Evolutionary conservation across 2,329 filamentous ascomycete species (phyloP).

Genomic region (Bipolaris oryzae): DNA sequence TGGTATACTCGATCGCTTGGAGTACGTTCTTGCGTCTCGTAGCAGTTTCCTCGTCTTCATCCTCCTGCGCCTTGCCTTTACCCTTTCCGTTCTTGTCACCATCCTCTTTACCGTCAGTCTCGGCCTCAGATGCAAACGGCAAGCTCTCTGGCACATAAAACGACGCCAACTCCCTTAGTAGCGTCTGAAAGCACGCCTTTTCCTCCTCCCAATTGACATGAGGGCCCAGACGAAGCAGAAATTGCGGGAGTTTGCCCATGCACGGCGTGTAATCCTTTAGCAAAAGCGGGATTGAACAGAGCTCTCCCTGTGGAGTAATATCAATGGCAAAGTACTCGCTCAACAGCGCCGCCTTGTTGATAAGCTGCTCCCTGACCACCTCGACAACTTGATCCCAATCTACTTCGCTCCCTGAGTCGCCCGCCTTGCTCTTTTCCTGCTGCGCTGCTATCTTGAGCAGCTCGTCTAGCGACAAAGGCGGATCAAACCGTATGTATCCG

Average conservation of each 20-base stretch:
- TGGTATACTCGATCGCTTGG: slow-evolving; percentile 77
- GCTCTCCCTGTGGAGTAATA: slow-evolving; percentile 76
- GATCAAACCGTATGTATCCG: slow-evolving; percentile 78
- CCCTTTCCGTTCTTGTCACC: slow-evolving; percentile 14
- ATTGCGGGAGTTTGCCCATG: slow-evolving; percentile 84
- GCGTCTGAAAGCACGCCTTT: slow-evolving; percentile 81
- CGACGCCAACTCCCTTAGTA: slow-evolving; percentile 82
- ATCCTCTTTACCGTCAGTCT: slow-evolving; percentile 50
- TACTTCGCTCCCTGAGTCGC: slow-evolving; percentile 58
- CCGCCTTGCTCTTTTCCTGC: slow-evolving; percentile 64
- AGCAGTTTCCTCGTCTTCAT: slow-evolving; percentile 51
- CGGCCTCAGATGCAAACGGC: slow-evolving; percentile 55
- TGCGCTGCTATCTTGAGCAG: slow-evolving; percentile 76
- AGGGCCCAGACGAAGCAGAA: slow-evolving; percentile 85
- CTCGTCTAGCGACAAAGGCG: slow-evolving; percentile 72
- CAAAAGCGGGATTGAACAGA: slow-evolving; percentile 81
- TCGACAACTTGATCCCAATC: slow-evolving; percentile 70
- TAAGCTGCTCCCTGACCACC: slow-evolving; percentile 69
- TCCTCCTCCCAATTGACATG: slow-evolving; percentile 87
- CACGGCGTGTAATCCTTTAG: slow-evolving; percentile 88
- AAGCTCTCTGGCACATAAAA: slow-evolving; percentile 91
- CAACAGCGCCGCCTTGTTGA: slow-evolving; percentile 83
- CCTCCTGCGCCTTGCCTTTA: slow-evolving; percentile 21
- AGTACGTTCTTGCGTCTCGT: slow-evolving; percentile 70
- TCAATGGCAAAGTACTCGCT: slow-evolving; percentile 90